Conservation (phyloP, 2,329 filamentous ascomycete species). For the Cladosporium sp. region DNA sequence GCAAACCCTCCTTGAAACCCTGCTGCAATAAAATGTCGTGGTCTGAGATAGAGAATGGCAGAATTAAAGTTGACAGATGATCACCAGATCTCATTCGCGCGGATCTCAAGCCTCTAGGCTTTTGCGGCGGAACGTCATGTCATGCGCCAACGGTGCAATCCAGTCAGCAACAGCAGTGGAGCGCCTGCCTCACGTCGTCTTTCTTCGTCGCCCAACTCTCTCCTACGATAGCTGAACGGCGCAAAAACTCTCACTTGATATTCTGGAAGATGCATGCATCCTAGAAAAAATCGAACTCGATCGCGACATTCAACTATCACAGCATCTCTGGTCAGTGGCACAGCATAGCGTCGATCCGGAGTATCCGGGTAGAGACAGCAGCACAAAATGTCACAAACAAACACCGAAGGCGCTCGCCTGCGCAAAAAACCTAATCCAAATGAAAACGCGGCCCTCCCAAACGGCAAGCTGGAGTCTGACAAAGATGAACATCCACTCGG, state of each 20-base stretch:
- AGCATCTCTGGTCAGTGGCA: too few species aligned
- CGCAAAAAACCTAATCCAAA: neutral
- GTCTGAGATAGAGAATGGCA: too few species aligned
- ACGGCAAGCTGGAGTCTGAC: neutral
- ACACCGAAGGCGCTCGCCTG: slow-evolving; percentile 5
- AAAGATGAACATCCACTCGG: slow-evolving; percentile 27
- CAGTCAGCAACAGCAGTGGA: neutral
- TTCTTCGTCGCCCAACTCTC: too few species aligned
- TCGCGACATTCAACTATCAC: too few species aligned
- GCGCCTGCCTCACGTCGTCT: neutral
- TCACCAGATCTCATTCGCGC: slow-evolving; percentile 4
- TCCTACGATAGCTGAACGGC: too few species aligned
- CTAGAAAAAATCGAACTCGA: too few species aligned
- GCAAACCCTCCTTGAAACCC: neutral
- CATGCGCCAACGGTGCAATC: neutral
- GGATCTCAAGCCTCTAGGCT: neutral
- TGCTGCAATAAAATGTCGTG: too few species aligned
- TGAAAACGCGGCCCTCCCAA: neutral
- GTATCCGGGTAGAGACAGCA: neutral
- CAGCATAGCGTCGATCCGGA: neutral
- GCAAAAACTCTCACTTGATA: too few species aligned
- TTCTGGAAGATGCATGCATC: too few species aligned
- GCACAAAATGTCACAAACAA: slow-evolving; percentile 12
- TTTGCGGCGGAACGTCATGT: neutral
- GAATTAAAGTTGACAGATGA: neutral